Evolutionary conservation across 2,329 filamentous ascomycete genomes (phyloP), one percentile per base, ranked within the genome.

Genomic region (Xylaria arbuscula): DNA sequence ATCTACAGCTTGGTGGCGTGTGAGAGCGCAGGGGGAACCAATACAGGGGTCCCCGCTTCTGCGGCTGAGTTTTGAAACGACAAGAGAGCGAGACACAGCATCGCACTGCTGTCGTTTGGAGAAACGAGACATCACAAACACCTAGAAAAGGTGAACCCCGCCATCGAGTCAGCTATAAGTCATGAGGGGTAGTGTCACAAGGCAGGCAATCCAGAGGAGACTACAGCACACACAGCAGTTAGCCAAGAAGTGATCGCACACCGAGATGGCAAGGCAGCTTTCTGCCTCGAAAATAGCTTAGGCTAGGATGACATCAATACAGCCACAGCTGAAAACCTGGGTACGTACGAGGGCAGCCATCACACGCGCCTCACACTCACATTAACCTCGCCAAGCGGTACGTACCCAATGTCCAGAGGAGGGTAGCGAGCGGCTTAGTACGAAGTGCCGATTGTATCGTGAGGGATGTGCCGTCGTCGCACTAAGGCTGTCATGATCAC

Each of bases 251-350:
- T 50, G 51, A 40, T 32, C 28, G 19, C 40, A 55, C 34, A 38
- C 36, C 36, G 38, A n/a, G 19, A 59, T 48, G 62, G 61, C 28
- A 68, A 68, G 65, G 68, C 68, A 68, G 57, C 60, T 55, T 55
- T 62, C 38, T 48, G 40, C 50, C 48, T 56, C 64, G 7, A 42
- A 55, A 42, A 42, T 32, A 40, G 36, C 65, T 17, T 3, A n/a
- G 28, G 19, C 19, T n/a, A 54, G 45, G 53, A 66, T 66, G 64
- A 64, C 59, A 69, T 64, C 64, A 64, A 58, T 55, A 50, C 47
- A 34, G 58, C 53, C 63, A 60, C 32, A 45, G 67, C 54, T 66
- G 54, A 66, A 54, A 38, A 3, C 36, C 55, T 61, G 28, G 5
- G 28, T 7, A 19, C 34, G 22, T 9, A 17, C 11, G 22, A 15